A percentile compares a stretch with the other conserved stretches of the same genome.
Evolutionary conservation across 108 stramenopile species (phyloP).

Genomic region (Aureococcus anophagefferens): DNA sequence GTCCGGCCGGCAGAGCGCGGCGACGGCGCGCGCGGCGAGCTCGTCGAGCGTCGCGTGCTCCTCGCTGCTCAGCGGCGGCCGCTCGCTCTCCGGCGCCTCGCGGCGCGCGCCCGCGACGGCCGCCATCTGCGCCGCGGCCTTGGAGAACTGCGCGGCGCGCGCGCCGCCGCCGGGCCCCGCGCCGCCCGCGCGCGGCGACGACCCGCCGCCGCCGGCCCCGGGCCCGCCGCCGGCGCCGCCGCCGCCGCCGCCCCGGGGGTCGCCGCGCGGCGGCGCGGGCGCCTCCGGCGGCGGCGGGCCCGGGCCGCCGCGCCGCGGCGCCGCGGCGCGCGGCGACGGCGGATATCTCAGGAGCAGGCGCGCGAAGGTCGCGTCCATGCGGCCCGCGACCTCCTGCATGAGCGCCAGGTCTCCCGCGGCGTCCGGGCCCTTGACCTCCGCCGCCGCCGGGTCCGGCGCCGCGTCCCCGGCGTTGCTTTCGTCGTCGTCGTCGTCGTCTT

Average conservation of each 20-base stretch:
- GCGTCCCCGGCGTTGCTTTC: neutral
- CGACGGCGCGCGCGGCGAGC: neutral
- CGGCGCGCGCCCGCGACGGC: neutral
- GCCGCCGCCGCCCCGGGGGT: neutral
- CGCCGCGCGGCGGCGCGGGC: neutral
- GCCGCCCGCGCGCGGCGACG: no score
- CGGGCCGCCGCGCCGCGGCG: no score
- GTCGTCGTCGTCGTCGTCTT: neutral
- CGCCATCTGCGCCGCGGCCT: no score
- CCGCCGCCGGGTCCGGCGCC: neutral
- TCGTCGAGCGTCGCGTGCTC: neutral
- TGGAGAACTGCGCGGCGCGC: neutral
- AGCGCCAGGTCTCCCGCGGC: neutral
- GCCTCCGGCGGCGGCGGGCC: no score
- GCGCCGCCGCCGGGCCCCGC: neutral
- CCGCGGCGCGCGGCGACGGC: neutral
- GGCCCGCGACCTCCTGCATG: neutral
- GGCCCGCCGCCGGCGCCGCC: neutral
- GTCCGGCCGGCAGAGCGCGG: neutral
- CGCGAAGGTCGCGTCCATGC: neutral
- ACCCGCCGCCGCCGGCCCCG: neutral
- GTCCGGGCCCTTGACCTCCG: neutral
- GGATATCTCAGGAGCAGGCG: neutral
- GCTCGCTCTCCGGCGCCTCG: neutral
- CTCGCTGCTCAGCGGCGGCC: neutral